A percentile compares a stretch with the other conserved stretches of the same genome.
Evolutionary conservation across 257 asterid species (phyloP).

Genomic region (Solanum arcanum): DNA sequence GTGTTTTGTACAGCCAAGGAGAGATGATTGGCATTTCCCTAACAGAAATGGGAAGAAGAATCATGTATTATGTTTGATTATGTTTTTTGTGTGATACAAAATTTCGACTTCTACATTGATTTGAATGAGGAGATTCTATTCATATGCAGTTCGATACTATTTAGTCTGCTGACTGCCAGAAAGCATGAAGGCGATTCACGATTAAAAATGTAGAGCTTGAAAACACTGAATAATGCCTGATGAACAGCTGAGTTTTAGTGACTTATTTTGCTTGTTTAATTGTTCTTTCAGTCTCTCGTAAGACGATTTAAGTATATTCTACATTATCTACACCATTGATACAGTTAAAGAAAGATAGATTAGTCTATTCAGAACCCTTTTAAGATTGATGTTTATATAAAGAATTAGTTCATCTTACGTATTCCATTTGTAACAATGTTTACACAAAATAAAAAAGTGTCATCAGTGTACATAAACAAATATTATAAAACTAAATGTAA

Average conservation of each 20-base stretch:
- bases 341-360: not conserved
- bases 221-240: not conserved
- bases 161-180: not conserved
- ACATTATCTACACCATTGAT: not conserved
- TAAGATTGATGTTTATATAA: not conserved
- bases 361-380: not conserved
- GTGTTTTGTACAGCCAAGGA: not conserved
- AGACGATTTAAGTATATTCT: not conserved
- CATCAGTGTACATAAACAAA: not conserved
- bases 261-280: not conserved
- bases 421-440: not conserved
- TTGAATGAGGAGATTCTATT: not conserved
- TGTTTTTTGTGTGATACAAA: not conserved
- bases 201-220: not conserved
- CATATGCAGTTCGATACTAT: not conserved
- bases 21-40: not conserved
- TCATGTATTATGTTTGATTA: not conserved
- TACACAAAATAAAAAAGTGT: not conserved
- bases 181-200: not conserved
- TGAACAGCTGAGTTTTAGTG: not conserved
- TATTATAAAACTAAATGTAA: not conserved
- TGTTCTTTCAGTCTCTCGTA: not conserved
- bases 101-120: not conserved
- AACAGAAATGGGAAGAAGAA: not conserved
- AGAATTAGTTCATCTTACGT: not conserved